Percentiles rank a stretch among this genome's conserved stretches.
These are phyloP conservation scores for Phialemonium atrogriseum DNA, from an alignment of 2,329 filamentous ascomycete genomes.

Conservation along the genomic window DNA sequence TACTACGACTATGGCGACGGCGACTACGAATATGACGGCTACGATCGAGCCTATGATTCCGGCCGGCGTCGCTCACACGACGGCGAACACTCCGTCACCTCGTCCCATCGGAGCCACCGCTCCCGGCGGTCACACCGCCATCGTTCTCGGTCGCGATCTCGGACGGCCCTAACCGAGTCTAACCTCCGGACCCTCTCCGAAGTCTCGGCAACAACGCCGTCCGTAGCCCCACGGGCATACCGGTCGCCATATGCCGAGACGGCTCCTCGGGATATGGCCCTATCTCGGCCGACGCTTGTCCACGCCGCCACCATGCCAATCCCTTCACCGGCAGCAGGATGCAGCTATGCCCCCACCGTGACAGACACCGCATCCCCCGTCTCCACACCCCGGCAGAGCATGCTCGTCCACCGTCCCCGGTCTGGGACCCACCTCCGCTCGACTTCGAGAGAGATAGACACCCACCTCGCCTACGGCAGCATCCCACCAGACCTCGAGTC, in stretches of 20 bases:
- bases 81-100: constrained; percentile 18
- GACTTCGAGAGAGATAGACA: constrained; percentile 58
- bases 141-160: constrained; percentile 20
- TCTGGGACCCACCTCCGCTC: constrained; percentile 31
- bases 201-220: constrained; percentile 39
- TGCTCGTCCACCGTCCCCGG: constrained; percentile 25
- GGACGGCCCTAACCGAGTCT: constrained; percentile 37
- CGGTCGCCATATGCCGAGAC: constrained; percentile 34
- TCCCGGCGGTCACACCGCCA: constrained; percentile 26
- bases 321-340: constrained; percentile 3
- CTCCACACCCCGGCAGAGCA: constrained; percentile 16
- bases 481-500: constrained; percentile 59
- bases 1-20: constrained; percentile 20
- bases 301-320: constrained; percentile 22
- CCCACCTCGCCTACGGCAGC: constrained; percentile 86
- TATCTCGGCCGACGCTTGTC: constrained; percentile 28
- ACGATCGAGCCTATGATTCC: constrained; percentile 12
- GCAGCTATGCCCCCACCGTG: not conserved
- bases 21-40: constrained; percentile 17
- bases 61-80: constrained; percentile 17
- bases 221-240: constrained; percentile 28
- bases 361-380: constrained; percentile 6
- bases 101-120: constrained; percentile 29
- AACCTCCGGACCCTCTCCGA: constrained; percentile 48
- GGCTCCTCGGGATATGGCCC: constrained; percentile 31